Conservation (phyloP, 2,329 filamentous ascomycete genomes). For the Claviceps spartinae region DNA sequence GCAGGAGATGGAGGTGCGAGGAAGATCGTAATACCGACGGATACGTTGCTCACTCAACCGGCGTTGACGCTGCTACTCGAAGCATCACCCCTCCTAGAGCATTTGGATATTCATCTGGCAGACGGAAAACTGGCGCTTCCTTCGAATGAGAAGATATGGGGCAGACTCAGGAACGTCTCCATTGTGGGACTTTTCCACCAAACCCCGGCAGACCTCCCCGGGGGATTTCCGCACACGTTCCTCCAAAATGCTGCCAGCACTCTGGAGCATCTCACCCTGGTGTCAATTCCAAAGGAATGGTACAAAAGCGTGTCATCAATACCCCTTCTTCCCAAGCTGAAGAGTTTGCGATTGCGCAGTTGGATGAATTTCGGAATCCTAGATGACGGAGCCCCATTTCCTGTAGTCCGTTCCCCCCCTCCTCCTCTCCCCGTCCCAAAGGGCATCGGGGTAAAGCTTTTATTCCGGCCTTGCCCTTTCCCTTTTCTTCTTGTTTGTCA, state of each 20-base stretch:
- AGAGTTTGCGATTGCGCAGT: slow-evolving; percentile 13
- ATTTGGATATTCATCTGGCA: no score
- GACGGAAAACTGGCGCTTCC: background rate
- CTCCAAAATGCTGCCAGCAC: slow-evolving; percentile 8
- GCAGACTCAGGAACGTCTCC: slow-evolving; percentile 5
- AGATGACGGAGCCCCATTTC: no score
- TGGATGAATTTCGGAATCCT: background rate
- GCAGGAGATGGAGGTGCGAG: no score
- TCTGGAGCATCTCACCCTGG: slow-evolving; percentile 12
- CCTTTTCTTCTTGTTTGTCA: no score
- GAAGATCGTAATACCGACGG: no score
- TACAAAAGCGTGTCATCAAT: slow-evolving; percentile 1
- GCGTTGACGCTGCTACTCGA: no score
- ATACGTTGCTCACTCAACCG: no score
- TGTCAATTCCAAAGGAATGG: slow-evolving; percentile 11
- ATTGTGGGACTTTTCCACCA: slow-evolving; percentile 1
- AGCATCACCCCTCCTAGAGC: no score
- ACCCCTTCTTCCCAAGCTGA: slow-evolving; percentile 15
- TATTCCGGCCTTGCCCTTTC: no score
- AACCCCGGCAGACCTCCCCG: background rate
- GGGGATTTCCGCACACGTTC: slow-evolving; percentile 6
- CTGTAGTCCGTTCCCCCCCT: background rate
- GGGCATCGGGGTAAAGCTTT: no score
- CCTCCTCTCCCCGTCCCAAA: background rate
- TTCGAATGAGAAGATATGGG: slow-evolving; percentile 3